phyloP scores from a whole-genome alignment of 768 basidiomycete genomes.

The Agrocybe pediades region DNA sequence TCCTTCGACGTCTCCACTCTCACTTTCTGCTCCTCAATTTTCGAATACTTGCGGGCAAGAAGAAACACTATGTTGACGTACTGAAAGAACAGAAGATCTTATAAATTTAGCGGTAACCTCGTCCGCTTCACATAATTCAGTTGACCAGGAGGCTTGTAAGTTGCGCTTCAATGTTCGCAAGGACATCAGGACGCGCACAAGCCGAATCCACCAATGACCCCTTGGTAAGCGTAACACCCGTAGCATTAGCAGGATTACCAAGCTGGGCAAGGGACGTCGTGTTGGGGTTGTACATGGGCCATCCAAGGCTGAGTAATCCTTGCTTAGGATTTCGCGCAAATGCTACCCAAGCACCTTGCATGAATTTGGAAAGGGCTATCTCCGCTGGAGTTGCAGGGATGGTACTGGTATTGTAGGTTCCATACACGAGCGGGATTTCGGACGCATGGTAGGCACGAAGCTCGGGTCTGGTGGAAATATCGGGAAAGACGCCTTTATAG shows the following conservation, averaged over 20 bases:
- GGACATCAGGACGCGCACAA: constrained; percentile 11
- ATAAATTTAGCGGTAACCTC: background rate
- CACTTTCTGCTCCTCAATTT: too few species aligned
- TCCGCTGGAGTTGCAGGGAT: constrained; percentile 20
- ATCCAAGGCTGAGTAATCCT: constrained; percentile 27
- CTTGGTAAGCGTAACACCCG: constrained; percentile 18
- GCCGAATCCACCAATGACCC: constrained; percentile 16
- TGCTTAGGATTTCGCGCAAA: constrained; percentile 37
- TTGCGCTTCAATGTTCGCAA: constrained; percentile 1
- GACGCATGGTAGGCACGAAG: constrained; percentile 39
- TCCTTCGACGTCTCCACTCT: too few species aligned
- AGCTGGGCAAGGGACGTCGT: constrained; percentile 18
- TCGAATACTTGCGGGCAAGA: too few species aligned
- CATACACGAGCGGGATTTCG: constrained; percentile 42
- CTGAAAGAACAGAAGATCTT: too few species aligned
- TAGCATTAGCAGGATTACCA: constrained; percentile 19
- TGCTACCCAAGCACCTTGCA: constrained; percentile 41
- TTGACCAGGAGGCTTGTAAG: constrained; percentile 2
- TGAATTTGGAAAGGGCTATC: constrained; percentile 31
- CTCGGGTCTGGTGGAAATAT: constrained; percentile 31
- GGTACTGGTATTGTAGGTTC: constrained; percentile 29
- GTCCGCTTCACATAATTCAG: background rate
- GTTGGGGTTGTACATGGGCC: constrained; percentile 23
- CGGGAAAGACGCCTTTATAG: constrained; percentile 31
- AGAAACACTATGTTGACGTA: too few species aligned